Percentiles rank a stretch among this genome's conserved stretches.
Evolutionary conservation across 164 flowering plant species (phyloP).

Genomic region (Macadamia tetraphylla): DNA sequence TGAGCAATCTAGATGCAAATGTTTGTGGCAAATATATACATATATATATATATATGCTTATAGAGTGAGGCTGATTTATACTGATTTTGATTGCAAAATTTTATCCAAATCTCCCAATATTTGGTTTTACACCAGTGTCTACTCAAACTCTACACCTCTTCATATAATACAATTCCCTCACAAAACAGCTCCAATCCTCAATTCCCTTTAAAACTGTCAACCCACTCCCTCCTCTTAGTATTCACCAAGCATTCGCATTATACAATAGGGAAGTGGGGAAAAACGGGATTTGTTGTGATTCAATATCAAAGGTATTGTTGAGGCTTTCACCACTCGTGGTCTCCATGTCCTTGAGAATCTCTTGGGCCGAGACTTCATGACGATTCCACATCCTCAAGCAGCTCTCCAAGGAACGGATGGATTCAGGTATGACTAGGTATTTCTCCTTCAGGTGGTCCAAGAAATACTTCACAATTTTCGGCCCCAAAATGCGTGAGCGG

Average conservation of each 20-base stretch:
- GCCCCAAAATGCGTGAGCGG: slow-evolving; percentile 64
- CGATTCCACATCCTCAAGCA: slow-evolving; percentile 76
- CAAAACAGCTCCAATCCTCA: too few species aligned
- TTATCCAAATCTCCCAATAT: background rate
- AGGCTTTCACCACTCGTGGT: slow-evolving; percentile 76
- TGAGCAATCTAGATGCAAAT: too few species aligned
- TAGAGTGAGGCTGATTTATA: too few species aligned
- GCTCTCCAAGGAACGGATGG: slow-evolving; percentile 82
- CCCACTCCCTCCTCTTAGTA: too few species aligned
- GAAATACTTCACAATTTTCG: slow-evolving; percentile 59
- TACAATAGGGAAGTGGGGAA: background rate
- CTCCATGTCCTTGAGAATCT: slow-evolving; percentile 74
- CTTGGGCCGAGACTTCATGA: slow-evolving; percentile 79
- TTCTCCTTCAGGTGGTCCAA: slow-evolving; percentile 81
- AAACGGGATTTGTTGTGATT: background rate
- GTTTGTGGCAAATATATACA: too few species aligned
- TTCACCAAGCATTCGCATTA: background rate
- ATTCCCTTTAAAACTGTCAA: too few species aligned
- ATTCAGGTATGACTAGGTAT: slow-evolving; percentile 67
- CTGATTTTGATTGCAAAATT: too few species aligned
- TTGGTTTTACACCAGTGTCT: background rate
- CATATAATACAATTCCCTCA: too few species aligned
- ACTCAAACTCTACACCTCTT: background rate
- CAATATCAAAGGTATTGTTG: slow-evolving; percentile 47
- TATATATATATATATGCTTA: too few species aligned